A percentile compares a stretch with the other conserved stretches of the same genome.
phyloP scores from a whole-genome alignment of 345 rosid genomes.

The Citrus medica region DNA sequence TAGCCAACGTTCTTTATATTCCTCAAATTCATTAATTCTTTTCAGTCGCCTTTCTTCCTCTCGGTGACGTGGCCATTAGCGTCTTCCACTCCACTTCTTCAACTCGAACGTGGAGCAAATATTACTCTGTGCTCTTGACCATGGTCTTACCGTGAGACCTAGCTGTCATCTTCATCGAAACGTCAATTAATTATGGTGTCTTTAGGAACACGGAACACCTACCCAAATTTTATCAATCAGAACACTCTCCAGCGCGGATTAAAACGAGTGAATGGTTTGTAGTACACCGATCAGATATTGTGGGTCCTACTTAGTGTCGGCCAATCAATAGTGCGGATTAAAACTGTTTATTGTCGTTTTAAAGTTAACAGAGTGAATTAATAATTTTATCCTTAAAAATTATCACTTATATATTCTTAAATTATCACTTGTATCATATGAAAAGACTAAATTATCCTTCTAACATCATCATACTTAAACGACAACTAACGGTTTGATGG shows the following conservation, averaged over 20 bases:
- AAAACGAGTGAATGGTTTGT: not conserved
- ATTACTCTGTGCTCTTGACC: not conserved
- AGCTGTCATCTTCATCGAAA: not conserved
- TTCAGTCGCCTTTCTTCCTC: not conserved
- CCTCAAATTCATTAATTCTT: not conserved
- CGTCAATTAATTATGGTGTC: too few relatives aligned
- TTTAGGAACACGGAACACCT: too few relatives aligned
- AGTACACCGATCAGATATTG: not conserved
- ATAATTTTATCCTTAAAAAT: too few relatives aligned
- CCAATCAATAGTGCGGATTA: too few relatives aligned
- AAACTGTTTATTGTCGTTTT: too few relatives aligned
- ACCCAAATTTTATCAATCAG: not conserved
- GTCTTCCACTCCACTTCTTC: not conserved
- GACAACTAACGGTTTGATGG: too few relatives aligned
- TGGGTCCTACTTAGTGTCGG: not conserved
- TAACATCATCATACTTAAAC: too few relatives aligned
- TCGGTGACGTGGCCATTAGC: conserved; percentile 3
- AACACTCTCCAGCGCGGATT: not conserved
- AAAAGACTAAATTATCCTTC: too few relatives aligned
- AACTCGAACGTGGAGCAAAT: not conserved
- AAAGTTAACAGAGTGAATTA: too few relatives aligned
- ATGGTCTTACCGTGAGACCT: not conserved
- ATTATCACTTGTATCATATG: too few relatives aligned
- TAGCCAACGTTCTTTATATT: not conserved
- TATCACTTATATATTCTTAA: too few relatives aligned